Conservation (phyloP, 768 basidiomycete genomes). For the Tremella mesenterica region DNA sequence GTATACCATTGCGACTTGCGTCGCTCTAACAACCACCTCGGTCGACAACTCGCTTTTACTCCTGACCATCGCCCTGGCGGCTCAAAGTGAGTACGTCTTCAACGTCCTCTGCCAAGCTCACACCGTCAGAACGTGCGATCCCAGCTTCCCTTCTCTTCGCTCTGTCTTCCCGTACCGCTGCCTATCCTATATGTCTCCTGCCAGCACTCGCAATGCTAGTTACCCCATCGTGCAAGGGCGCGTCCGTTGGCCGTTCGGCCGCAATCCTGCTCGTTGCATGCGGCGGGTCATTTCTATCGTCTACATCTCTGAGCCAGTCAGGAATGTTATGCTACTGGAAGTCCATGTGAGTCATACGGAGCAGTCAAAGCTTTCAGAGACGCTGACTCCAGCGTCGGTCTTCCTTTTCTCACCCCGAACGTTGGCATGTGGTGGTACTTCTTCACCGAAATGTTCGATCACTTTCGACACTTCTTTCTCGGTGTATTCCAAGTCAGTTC, state of each 20-base stretch:
- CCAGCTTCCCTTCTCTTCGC: slow-evolving; percentile 61
- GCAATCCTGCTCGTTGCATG: no score
- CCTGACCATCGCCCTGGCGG: slow-evolving; percentile 60
- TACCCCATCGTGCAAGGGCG: background rate
- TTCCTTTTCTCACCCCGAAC: slow-evolving; percentile 87
- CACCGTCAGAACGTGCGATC: slow-evolving; percentile 52
- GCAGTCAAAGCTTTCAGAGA: background rate
- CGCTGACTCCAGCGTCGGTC: slow-evolving; percentile 54
- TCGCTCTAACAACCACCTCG: slow-evolving; percentile 72
- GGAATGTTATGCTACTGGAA: background rate
- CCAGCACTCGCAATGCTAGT: slow-evolving; percentile 62
- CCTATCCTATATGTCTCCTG: slow-evolving; percentile 62
- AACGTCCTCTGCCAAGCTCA: background rate
- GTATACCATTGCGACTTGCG: slow-evolving; percentile 67
- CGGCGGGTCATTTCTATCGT: no score
- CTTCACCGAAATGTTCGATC: slow-evolving; percentile 99
- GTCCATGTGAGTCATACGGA: background rate
- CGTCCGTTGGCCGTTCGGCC: no score
- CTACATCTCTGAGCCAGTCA: no score
- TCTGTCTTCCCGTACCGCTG: slow-evolving; percentile 60
- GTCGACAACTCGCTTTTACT: slow-evolving; percentile 70
- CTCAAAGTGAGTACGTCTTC: slow-evolving; percentile 50
- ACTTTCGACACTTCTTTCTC: slow-evolving; percentile 90
- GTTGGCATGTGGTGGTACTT: slow-evolving; percentile 98
- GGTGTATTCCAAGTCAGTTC: slow-evolving; percentile 79